phyloP scores from a whole-genome alignment of 495 filamentous ascomycete species.

The Glarea lozoyensis region DNA sequence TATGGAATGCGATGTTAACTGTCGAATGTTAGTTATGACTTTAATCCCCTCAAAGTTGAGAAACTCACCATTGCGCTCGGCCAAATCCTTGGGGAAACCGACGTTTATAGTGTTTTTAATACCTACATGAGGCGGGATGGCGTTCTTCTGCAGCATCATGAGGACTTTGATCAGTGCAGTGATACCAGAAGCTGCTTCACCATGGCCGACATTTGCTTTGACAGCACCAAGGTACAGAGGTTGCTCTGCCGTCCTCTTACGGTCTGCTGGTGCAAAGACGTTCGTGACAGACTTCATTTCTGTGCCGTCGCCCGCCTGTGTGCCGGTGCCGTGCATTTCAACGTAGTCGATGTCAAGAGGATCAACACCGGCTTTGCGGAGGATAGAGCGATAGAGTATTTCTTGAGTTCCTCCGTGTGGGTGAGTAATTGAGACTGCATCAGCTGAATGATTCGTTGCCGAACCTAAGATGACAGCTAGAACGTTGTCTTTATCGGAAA shows the following conservation, averaged over 20 bases:
- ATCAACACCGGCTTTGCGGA: constrained; percentile 60
- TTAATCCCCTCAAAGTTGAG: no score
- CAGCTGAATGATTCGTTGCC: constrained; percentile 67
- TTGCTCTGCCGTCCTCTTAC: constrained; percentile 54
- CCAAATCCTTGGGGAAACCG: constrained; percentile 68
- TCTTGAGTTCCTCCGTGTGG: constrained; percentile 70
- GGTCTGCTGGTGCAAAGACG: constrained; percentile 67
- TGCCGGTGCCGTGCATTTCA: constrained; percentile 88
- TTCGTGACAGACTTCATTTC: constrained; percentile 75
- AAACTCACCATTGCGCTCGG: constrained; percentile 66
- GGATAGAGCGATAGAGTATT: constrained; percentile 55
- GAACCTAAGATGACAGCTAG: constrained; percentile 58
- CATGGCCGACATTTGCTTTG: constrained; percentile 87
- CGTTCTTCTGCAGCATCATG: constrained; percentile 77
- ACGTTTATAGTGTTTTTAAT: constrained; percentile 79
- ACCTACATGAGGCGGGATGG: constrained; percentile 80
- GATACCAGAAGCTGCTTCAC: constrained; percentile 79
- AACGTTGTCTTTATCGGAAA: constrained; percentile 66
- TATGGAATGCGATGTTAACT: constrained; percentile 53
- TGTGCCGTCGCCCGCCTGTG: constrained; percentile 69
- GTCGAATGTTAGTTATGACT: no score
- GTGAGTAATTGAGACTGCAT: constrained; percentile 73
- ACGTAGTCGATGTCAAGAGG: constrained; percentile 72
- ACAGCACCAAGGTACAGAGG: constrained; percentile 75
- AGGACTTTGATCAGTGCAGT: constrained; percentile 76